These are phyloP conservation scores for Barnettozyma sp. DNA, from an alignment of 805 yeast genomes.

Conservation along the genomic window DNA sequence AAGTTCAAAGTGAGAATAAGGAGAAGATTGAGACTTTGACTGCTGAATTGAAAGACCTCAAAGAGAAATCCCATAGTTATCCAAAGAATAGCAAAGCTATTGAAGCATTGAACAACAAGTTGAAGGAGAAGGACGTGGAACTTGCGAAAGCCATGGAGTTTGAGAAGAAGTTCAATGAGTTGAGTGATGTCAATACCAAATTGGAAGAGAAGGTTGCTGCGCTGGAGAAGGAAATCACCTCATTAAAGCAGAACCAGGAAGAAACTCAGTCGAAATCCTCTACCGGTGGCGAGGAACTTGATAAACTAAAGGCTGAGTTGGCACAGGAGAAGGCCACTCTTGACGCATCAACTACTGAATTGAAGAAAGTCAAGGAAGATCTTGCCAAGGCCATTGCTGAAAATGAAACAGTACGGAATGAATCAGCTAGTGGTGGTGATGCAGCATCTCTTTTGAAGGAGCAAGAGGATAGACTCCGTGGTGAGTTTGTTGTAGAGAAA, in stretches of 20 bases:
- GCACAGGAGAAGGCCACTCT: conserved; percentile 1
- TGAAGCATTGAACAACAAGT: conserved; percentile 12
- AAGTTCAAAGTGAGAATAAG: conserved; percentile 3
- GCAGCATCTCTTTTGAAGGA: conserved; percentile 14
- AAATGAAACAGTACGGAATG: conserved; percentile 9
- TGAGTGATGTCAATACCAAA: conserved; percentile 30
- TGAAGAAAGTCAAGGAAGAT: conserved; percentile 18
- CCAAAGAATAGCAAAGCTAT: conserved; percentile 4
- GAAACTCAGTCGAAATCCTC: neutral
- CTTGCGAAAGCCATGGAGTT: conserved; percentile 32
- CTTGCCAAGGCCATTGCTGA: conserved; percentile 10
- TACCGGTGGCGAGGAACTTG: conserved; percentile 5
- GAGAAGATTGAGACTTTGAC: conserved; percentile 9
- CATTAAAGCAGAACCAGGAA: conserved; percentile 9
- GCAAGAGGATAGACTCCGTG: conserved; percentile 22
- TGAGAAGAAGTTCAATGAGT: conserved; percentile 29
- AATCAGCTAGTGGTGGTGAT: conserved; percentile 2
- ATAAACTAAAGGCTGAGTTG: conserved; percentile 8
- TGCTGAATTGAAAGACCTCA: conserved; percentile 18
- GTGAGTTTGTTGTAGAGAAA: conserved; percentile 24
- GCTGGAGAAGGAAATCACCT: conserved; percentile 12
- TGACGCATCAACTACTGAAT: conserved; percentile 13
- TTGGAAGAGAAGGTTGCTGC: conserved; percentile 22
- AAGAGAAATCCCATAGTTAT: conserved; percentile 7
- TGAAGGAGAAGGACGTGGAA: conserved; percentile 20